Percentiles rank a stretch among this genome's conserved stretches.
These are phyloP conservation scores for Botrytis elliptica DNA, from an alignment of 2,329 filamentous ascomycete species.

Conservation along the genomic window DNA sequence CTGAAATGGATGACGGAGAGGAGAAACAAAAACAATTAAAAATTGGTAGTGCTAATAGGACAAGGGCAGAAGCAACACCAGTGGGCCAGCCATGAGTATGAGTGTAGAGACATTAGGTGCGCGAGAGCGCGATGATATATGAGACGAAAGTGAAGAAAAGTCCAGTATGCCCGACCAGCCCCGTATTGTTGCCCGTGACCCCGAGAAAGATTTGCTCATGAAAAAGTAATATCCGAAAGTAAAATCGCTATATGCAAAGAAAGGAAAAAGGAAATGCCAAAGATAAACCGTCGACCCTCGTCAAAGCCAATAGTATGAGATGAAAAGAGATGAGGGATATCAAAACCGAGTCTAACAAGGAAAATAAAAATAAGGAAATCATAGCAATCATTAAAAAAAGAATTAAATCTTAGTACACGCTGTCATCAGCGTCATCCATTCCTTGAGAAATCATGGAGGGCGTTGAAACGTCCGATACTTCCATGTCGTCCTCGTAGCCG, in stretches of 20 bases:
- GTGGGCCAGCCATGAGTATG: conserved; percentile 40
- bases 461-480: conserved; percentile 66
- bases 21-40: conserved; percentile 36
- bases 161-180: conserved; percentile 39
- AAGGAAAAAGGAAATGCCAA: conserved; percentile 32
- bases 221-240: conserved; percentile 23
- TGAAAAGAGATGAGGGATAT: conserved; percentile 38
- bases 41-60: conserved; percentile 34
- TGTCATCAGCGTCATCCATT: conserved; percentile 62
- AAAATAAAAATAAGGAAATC: conserved; percentile 46
- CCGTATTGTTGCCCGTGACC: conserved; percentile 49
- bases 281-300: conserved; percentile 12
- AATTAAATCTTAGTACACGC: conserved; percentile 55
- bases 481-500: conserved; percentile 85
- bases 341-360: conserved; percentile 33
- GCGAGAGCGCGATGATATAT: conserved; percentile 28
- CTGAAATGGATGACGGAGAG: conserved; percentile 33
- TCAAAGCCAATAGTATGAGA: conserved; percentile 37
- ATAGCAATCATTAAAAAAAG: conserved; percentile 37
- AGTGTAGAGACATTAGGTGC: conserved; percentile 35
- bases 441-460: conserved; percentile 72
- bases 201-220: conserved; percentile 36
- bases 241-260: conserved; percentile 38
- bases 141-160: conserved; percentile 31
- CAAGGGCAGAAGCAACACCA: conserved; percentile 40